phyloP scores from a whole-genome alignment of 805 yeast genomes.

The Priceomyces medius region DNA sequence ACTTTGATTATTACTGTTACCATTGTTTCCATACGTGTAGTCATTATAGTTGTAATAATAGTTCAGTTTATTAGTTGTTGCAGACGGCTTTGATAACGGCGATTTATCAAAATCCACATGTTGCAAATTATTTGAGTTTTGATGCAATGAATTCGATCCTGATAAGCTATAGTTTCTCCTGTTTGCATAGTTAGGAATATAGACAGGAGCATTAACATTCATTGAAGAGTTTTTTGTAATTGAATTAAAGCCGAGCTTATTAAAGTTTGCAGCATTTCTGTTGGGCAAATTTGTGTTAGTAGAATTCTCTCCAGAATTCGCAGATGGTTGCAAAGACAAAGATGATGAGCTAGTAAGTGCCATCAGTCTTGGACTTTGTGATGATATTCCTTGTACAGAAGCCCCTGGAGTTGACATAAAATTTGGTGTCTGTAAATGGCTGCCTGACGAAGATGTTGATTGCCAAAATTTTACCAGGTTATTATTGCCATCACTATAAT shows the following conservation, averaged over 20 bases:
- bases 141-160: slow-evolving; percentile 2
- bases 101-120: slow-evolving; percentile 4
- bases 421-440: slow-evolving; percentile 6
- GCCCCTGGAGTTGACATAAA: slow-evolving; percentile 4
- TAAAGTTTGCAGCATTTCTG: neutral
- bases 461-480: slow-evolving; percentile 15
- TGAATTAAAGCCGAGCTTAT: slow-evolving; percentile 1
- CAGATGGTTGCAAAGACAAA: neutral
- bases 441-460: slow-evolving; percentile 5
- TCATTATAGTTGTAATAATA: slow-evolving; percentile 8
- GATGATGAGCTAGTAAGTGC: neutral
- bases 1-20: neutral
- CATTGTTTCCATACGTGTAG: slow-evolving; percentile 8
- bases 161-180: slow-evolving; percentile 1
- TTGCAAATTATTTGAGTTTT: slow-evolving; percentile 5
- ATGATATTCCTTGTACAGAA: neutral
- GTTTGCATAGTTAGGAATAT: slow-evolving; percentile 20
- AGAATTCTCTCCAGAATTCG: neutral
- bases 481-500: slow-evolving; percentile 1
- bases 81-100: slow-evolving; percentile 1
- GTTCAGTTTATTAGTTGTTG: slow-evolving; percentile 6
- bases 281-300: neutral
- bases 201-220: slow-evolving; percentile 32
- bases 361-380: neutral
- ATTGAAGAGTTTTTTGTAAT: slow-evolving; percentile 12